Conservation (phyloP, 2,329 filamentous ascomycete genomes). For the Aureobasidium melanogenum region DNA sequence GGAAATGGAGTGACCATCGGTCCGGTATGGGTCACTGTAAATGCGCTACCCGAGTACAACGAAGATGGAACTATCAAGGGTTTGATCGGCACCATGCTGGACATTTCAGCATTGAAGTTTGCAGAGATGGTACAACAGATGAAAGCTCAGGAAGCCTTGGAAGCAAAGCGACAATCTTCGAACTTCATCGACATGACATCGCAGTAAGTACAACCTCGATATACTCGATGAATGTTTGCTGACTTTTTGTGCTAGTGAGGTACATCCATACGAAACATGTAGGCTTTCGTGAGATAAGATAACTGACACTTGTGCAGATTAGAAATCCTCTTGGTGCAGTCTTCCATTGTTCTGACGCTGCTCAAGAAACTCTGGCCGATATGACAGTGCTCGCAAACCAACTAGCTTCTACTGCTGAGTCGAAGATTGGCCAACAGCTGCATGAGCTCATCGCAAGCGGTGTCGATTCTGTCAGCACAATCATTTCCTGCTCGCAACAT, state of each 20-base stretch:
- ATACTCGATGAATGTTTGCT: not conserved
- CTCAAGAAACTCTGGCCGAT: slow-evolving; percentile 12
- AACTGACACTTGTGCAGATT: not conserved
- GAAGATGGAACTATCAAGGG: slow-evolving; percentile 28
- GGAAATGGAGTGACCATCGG: slow-evolving; percentile 15
- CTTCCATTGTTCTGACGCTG: slow-evolving; percentile 15
- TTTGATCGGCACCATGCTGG: slow-evolving; percentile 35
- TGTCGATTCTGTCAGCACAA: slow-evolving; percentile 31
- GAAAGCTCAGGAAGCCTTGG: slow-evolving; percentile 21
- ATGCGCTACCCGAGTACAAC: slow-evolving; percentile 18
- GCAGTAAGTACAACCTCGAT: not conserved
- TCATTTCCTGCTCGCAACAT: slow-evolving; percentile 37
- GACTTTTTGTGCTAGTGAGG: not conserved
- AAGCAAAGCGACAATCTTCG: slow-evolving; percentile 15
- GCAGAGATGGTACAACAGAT: slow-evolving; percentile 33
- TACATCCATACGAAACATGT: not conserved
- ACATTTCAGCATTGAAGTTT: slow-evolving; percentile 38
- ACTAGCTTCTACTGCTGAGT: not conserved
- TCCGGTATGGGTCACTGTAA: slow-evolving; percentile 15
- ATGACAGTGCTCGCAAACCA: slow-evolving; percentile 7
- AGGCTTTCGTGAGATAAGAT: not conserved
- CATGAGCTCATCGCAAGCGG: slow-evolving; percentile 23
- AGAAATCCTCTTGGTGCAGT: slow-evolving; percentile 15
- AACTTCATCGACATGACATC: slow-evolving; percentile 10
- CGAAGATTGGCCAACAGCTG: slow-evolving; percentile 17